Base-by-base conservation (phyloP, 805 yeast genomes). In the Candida gorgasii region DNA sequence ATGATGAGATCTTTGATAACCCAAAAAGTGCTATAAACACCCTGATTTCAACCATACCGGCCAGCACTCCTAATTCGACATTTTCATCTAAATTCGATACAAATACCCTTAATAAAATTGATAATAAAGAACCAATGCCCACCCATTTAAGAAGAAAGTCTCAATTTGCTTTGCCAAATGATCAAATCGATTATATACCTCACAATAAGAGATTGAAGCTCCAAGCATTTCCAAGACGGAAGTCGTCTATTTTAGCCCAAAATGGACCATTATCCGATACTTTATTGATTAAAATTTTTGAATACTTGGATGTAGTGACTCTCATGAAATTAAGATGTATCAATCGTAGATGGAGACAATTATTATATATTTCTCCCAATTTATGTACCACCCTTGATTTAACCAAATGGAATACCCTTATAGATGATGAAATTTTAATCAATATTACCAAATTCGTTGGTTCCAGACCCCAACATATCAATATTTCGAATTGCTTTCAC, bases 401-500 rank as follows among this genome's bases (percentile, higher is more conserved):
- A 46, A 72, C 75, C 0, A 79, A 78, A 1, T 86, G 83, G 78
- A 81, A 77, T 57, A 79, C 83, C 3, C 61, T 73, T 4, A 68
- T 86, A 15, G 73, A 78, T 51, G 90, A 86, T 59, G 55, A 67
- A 6, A 76, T 79, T 0, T 62, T 85, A 40, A 69, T 73, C 9
- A 67, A 75, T 33, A 82, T 86, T 43, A 79, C 85, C 0, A 78
- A 81, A 50, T 82, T 86, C 59, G 89, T 80, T 12, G 89, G 89
- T 1, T 69, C 85, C 3, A 66, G 89, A 42, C 90, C 89, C 0
- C 65, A 67, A 46, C 45, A 58, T 12, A 78, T 86, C 34, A 76
- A 84, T 52, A 72, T 86, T 13, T 80, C 89, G 16, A 81, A 81
- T 57, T 86, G 93, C 56, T 85, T 80, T 65, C 90, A 86, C 57